phyloP scores from a whole-genome alignment of 257 asterid species.

The Fraxinus pennsylvanica region DNA sequence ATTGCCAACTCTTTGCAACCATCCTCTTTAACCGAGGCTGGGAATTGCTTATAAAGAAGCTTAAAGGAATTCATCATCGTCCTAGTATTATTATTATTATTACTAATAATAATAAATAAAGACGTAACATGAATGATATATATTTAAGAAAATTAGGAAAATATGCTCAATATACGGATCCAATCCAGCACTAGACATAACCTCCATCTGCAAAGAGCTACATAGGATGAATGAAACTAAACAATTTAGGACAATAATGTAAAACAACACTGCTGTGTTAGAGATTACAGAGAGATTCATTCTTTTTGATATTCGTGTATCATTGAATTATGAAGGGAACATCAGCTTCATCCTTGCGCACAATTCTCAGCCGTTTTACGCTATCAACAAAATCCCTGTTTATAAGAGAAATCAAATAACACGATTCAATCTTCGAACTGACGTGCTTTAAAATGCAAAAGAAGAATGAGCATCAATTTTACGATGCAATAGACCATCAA shows the following conservation, averaged over 20 bases:
- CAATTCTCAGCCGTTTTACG: constrained; percentile 68
- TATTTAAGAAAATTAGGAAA: too few relatives aligned
- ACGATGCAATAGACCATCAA: not conserved
- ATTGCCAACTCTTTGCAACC: too few relatives aligned
- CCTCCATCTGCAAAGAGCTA: not conserved
- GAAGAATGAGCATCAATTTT: not conserved
- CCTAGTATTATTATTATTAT: too few relatives aligned
- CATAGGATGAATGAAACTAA: not conserved
- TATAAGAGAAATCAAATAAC: not conserved
- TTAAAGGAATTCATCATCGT: too few relatives aligned
- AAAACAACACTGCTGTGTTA: not conserved
- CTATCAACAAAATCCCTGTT: constrained; percentile 56
- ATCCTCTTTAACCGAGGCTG: too few relatives aligned
- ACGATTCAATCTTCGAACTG: not conserved
- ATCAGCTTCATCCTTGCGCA: constrained; percentile 42
- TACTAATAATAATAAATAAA: too few relatives aligned
- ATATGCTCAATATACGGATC: too few relatives aligned
- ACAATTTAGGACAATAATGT: not conserved
- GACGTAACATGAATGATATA: too few relatives aligned
- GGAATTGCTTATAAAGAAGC: too few relatives aligned
- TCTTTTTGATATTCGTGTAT: not conserved
- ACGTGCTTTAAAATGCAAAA: not conserved
- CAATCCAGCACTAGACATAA: too few relatives aligned
- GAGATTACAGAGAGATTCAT: not conserved
- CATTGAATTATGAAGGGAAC: not conserved